Percentiles rank a stretch among this genome's conserved stretches.
These are phyloP conservation scores for Heliamphora exappendiculata DNA, from an alignment of 148 eudicot species.

Conservation along the genomic window DNA sequence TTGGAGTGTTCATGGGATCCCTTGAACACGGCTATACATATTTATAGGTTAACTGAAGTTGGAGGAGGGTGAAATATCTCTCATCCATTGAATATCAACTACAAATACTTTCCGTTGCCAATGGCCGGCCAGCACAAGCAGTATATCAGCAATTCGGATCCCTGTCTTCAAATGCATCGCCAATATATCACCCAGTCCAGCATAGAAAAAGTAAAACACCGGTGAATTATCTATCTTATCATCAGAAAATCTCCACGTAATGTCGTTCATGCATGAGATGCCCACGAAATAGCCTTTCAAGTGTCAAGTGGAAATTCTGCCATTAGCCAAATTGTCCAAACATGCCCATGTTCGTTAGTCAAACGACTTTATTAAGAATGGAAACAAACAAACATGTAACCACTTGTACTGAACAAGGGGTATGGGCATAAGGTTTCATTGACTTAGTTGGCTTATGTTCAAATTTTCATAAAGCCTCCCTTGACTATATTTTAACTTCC, in stretches of 20 bases:
- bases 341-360: neutral
- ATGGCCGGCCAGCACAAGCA: too few species aligned
- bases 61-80: neutral
- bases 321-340: neutral
- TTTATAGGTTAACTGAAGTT: neutral
- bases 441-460: neutral
- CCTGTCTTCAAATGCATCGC: too few species aligned
- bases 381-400: neutral
- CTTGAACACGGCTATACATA: constrained; percentile 11
- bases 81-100: too few species aligned
- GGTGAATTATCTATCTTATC: neutral
- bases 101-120: neutral
- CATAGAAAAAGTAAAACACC: neutral
- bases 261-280: too few species aligned
- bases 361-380: neutral
- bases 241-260: neutral
- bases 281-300: too few species aligned
- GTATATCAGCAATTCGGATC: too few species aligned
- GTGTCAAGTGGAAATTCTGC: neutral
- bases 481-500: neutral
- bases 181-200: too few species aligned
- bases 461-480: too few species aligned
- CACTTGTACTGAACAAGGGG: neutral
- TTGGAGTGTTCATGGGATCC: too few species aligned
- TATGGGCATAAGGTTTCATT: neutral